A percentile compares a stretch with the other conserved stretches of the same genome.
Evolutionary conservation across 768 basidiomycete genomes (phyloP).

Genomic region (Xanthoconium purpureum): DNA sequence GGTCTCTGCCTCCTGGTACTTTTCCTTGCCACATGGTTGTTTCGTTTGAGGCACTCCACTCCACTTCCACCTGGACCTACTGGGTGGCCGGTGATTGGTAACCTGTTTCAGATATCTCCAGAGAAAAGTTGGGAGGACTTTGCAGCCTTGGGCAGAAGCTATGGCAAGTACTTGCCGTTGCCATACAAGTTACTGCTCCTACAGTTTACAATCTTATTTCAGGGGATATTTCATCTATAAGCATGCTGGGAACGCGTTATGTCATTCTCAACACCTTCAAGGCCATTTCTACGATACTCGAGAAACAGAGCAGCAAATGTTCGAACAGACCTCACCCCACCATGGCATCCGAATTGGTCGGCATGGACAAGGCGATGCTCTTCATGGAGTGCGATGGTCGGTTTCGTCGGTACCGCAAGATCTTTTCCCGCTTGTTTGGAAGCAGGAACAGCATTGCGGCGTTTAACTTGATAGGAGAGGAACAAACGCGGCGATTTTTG

Average conservation of each 20-base stretch:
- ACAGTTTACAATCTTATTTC: conserved; percentile 12
- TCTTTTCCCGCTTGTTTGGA: conserved; percentile 7
- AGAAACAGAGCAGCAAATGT: conserved; percentile 51
- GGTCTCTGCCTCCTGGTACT: conserved; percentile 16
- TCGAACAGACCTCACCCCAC: conserved; percentile 29
- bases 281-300: conserved; percentile 47
- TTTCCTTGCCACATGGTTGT: conserved; percentile 2
- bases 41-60: not conserved
- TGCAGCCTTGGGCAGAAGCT: conserved; percentile 50
- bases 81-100: conserved; percentile 47
- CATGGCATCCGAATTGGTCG: conserved; percentile 24
- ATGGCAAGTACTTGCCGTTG: conserved; percentile 36
- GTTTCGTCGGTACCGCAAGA: conserved; percentile 16
- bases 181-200: not conserved
- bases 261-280: conserved; percentile 48
- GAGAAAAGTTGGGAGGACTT: conserved; percentile 52
- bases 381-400: conserved; percentile 7
- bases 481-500: conserved; percentile 19
- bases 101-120: conserved; percentile 50
- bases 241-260: conserved; percentile 44
- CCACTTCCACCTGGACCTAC: conserved; percentile 21
- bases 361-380: not conserved
- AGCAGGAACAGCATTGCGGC: conserved; percentile 2
- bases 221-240: conserved; percentile 20
- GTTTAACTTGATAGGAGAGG: conserved; percentile 19